phyloP scores from a whole-genome alignment of 1,284 basidiomycete genomes.

The Trichosporon sp. region DNA sequence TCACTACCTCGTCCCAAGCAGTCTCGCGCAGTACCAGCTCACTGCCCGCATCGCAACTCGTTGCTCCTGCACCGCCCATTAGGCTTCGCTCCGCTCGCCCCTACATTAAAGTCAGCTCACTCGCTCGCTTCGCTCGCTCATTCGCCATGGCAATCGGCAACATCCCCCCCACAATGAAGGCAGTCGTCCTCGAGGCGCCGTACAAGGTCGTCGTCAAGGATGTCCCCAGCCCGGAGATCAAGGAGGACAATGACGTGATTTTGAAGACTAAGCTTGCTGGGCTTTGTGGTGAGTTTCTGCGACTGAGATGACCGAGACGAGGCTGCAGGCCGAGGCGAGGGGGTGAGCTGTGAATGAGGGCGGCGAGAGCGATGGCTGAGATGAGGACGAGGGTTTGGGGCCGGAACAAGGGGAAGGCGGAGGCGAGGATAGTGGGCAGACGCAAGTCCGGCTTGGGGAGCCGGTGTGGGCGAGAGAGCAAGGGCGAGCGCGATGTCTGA shows the following conservation, averaged over 20 bases:
- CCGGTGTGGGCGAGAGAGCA: no score
- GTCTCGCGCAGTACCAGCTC: background rate
- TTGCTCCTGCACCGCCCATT: background rate
- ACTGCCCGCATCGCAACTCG: background rate
- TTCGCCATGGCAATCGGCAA: conserved; percentile 9
- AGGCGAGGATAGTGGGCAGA: no score
- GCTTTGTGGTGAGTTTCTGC: conserved; percentile 42
- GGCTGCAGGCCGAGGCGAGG: background rate
- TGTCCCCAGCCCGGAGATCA: conserved; percentile 27
- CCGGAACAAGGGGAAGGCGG: no score
- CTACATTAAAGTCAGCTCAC: background rate
- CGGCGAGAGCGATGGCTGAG: background rate
- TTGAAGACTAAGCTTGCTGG: conserved; percentile 34
- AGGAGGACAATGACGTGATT: conserved; percentile 32
- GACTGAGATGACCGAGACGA: no score
- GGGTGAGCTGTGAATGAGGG: no score
- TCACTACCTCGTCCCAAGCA: no score
- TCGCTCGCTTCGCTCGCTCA: background rate
- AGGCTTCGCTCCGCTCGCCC: background rate
- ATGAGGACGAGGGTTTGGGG: no score
- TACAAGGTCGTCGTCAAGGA: conserved; percentile 33
- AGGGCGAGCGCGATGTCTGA: no score
- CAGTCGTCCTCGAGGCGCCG: conserved; percentile 31
- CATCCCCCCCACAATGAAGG: conserved; percentile 31
- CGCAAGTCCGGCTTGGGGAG: no score